Conservation (phyloP, 1,139 yeast genomes). For the Trichomonascaceae sp. region DNA sequence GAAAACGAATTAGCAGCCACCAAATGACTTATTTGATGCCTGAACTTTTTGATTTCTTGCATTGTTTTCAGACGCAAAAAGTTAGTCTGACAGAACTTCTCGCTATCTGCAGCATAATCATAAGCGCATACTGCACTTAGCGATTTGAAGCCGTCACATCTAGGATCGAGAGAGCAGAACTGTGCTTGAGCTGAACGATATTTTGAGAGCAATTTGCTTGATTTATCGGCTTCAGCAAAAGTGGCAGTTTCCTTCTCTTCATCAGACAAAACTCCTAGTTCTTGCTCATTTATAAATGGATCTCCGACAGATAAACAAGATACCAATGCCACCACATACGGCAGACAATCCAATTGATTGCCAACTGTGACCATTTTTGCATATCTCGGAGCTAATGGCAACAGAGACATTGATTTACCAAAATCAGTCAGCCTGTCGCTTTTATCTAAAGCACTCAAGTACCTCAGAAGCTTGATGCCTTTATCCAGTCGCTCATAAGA, state of each 20-base stretch:
- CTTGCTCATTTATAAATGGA: constrained; percentile 73
- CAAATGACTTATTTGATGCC: constrained; percentile 71
- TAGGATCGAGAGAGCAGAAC: constrained; percentile 62
- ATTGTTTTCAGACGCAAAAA: constrained; percentile 55
- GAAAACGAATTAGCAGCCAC: constrained; percentile 58
- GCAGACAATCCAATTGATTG: constrained; percentile 78
- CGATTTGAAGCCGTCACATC: constrained; percentile 68
- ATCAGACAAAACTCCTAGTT: constrained; percentile 45
- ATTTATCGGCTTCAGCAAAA: constrained; percentile 37
- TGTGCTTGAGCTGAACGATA: constrained; percentile 51
- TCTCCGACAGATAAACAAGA: constrained; percentile 93
- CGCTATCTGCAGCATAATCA: constrained; percentile 49
- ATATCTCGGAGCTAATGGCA: constrained; percentile 91
- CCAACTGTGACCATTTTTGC: constrained; percentile 87
- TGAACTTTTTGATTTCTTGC: constrained; percentile 78
- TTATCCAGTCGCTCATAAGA: constrained; percentile 51
- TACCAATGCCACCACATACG: constrained; percentile 83
- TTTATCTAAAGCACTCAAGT: constrained; percentile 72
- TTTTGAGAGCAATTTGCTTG: constrained; percentile 42
- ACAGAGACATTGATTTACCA: constrained; percentile 80
- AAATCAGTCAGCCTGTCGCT: constrained; percentile 56
- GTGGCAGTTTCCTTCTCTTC: constrained; percentile 28
- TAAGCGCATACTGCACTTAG: constrained; percentile 84
- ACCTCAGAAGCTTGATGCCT: constrained; percentile 63
- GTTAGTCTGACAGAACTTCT: constrained; percentile 48